Conservation (phyloP, 2,329 filamentous ascomycete genomes). For the Phaeosphaeria sp. region DNA sequence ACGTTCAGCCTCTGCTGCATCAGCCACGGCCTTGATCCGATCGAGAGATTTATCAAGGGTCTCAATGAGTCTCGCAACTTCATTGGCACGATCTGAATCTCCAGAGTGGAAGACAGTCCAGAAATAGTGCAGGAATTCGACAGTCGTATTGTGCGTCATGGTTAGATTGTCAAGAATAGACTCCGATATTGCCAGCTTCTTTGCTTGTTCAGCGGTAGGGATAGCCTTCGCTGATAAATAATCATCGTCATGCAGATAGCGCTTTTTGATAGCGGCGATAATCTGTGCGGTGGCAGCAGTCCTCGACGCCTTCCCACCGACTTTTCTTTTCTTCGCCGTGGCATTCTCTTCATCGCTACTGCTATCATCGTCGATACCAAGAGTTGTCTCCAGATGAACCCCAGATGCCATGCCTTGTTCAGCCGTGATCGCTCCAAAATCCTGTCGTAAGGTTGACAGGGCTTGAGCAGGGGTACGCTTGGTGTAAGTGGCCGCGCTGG, state of each 20-base stretch:
- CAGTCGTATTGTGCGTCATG: conserved; percentile 87
- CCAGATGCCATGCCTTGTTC: conserved; percentile 42
- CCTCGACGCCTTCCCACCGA: conserved; percentile 74
- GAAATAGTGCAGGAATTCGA: conserved; percentile 97
- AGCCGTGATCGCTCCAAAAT: conserved; percentile 60
- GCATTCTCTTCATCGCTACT: conserved; percentile 65
- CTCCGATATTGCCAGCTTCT: conserved; percentile 45
- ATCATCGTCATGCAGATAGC: conserved; percentile 63
- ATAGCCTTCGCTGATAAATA: conserved; percentile 30
- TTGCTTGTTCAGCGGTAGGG: conserved; percentile 36
- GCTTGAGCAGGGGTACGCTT: conserved; percentile 74
- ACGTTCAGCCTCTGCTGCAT: conserved; percentile 78
- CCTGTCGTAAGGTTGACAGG: conserved; percentile 67
- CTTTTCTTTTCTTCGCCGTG: conserved; percentile 62
- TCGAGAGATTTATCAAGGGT: conserved; percentile 78
- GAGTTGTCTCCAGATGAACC: conserved; percentile 65
- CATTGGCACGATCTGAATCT: conserved; percentile 77
- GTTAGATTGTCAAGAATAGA: conserved; percentile 67
- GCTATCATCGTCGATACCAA: conserved; percentile 72
- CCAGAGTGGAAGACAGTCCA: conserved; percentile 92
- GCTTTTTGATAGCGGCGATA: conserved; percentile 67
- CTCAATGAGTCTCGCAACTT: conserved; percentile 82
- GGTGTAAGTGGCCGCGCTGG: conserved; percentile 65
- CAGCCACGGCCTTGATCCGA: conserved; percentile 80
- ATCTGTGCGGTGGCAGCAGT: conserved; percentile 70